Evolutionary conservation across 192 early-diverging fungal species (phyloP).

Genomic region (Chytriomyces confervae): DNA sequence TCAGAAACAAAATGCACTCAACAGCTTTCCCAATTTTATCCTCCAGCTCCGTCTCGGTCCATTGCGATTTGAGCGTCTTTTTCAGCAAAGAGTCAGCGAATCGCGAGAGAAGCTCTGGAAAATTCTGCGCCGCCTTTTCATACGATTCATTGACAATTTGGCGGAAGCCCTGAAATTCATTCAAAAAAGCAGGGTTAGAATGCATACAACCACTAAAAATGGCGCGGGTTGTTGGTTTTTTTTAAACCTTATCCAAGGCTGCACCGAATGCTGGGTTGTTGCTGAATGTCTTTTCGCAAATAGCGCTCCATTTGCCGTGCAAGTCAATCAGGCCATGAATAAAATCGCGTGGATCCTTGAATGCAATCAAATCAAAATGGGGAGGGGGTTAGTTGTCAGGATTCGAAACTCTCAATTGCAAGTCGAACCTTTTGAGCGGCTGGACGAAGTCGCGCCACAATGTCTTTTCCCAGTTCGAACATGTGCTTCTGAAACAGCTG

Average conservation of each 20-base stretch:
- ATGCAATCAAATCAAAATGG: no score
- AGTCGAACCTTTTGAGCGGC: conserved; percentile 55
- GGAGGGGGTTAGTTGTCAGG: no score
- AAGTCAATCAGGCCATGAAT: conserved; percentile 69
- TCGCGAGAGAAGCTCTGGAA: conserved; percentile 79
- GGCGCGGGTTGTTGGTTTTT: neutral
- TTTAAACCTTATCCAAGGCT: conserved; percentile 73
- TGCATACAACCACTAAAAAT: neutral
- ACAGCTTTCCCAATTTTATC: conserved; percentile 68
- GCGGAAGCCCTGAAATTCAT: conserved; percentile 63
- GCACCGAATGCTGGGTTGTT: conserved; percentile 74
- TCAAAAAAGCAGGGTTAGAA: neutral
- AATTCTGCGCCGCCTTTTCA: conserved; percentile 53
- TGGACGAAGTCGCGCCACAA: conserved; percentile 54
- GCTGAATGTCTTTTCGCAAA: conserved; percentile 66
- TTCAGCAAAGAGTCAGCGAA: conserved; percentile 80
- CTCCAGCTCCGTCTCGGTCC: conserved; percentile 69
- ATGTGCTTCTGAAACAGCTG: conserved; percentile 72
- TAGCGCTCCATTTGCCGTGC: conserved; percentile 67
- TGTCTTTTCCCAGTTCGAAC: conserved; percentile 57
- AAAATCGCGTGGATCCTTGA: conserved; percentile 76
- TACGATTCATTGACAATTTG: conserved; percentile 67
- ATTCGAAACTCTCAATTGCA: no score
- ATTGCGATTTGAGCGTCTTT: conserved; percentile 55
- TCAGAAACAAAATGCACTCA: conserved; percentile 14